phyloP scores from a whole-genome alignment of 257 asterid genomes.

The Nicotiana paniculata region DNA sequence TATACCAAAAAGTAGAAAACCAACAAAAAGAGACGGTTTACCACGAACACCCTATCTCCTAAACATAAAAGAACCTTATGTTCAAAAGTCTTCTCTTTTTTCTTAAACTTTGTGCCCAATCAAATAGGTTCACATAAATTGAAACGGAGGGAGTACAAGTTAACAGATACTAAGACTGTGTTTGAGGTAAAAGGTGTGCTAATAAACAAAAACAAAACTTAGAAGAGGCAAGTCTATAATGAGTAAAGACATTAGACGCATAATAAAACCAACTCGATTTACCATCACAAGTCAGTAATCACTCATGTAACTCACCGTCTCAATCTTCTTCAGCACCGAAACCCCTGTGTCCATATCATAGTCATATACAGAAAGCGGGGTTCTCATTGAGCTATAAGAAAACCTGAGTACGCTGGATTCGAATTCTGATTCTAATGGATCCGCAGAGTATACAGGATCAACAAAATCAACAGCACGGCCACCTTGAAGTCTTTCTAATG shows the following conservation, averaged over 20 bases:
- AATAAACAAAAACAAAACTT: neutral
- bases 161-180: neutral
- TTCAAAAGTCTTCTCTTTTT: no score
- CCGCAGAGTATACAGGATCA: constrained; percentile 74
- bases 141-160: neutral
- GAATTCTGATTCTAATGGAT: constrained; percentile 58
- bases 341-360: constrained; percentile 81
- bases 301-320: constrained; percentile 42
- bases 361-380: constrained; percentile 83
- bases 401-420: constrained; percentile 72
- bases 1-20: no score
- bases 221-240: neutral
- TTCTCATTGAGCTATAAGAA: constrained; percentile 69
- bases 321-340: constrained; percentile 84
- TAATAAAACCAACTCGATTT: neutral
- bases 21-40: no score
- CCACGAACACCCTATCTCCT: no score
- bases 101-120: no score
- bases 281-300: neutral
- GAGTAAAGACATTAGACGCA: neutral
- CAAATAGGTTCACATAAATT: no score
- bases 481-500: constrained; percentile 53
- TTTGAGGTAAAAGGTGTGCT: neutral
- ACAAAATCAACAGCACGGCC: constrained; percentile 64
- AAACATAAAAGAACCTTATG: no score